Base-by-base conservation (phyloP, 768 basidiomycete species). In the Kondoa malvinella region DNA sequence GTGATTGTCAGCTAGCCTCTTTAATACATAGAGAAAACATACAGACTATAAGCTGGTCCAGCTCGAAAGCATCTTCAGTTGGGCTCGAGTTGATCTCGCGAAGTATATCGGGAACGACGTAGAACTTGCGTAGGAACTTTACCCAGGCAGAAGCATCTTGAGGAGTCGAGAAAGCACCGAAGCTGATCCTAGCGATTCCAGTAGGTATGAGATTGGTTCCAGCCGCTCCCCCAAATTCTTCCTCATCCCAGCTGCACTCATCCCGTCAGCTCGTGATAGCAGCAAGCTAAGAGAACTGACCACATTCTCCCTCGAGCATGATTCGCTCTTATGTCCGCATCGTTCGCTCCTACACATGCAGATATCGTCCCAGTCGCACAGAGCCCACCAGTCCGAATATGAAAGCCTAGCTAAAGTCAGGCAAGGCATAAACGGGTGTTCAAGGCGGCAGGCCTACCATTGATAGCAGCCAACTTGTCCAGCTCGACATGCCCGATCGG, bases 281-380 rank as follows among this genome's bases (percentile, higher is more conserved):
- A 50, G 8, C 40, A n/a, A n/a, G n/a, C 40, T 8, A 21, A 50
- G 40, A 50, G 12, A 50, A 50, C 40, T 50, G 40, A 50, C 40
- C 40, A 50, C 8, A 50, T 21, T 8, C 40, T 8, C 8, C 40
- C 40, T 50, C 21, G 8, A 21, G 40, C 40, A 50, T 50, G 40
- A 50, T 63, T 27, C 56, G 30, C 30, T 4, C 34, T 1, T 30
- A 73, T 66, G 16, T 73, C 74, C 15, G 60, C 64, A 30, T 75
- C 74, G 0, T 30, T 29, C 2, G 69, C 34, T 0, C 69, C 73
- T 12, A 69, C 34, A 8, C 56, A 66, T 1, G 27, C 40, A 1
- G 66, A 59, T 50, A 71, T 57, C 3, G 70, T 71, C 2, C 74
- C 74, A 0, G 72, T 64, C 21, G 73, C 72, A 56, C 74, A 75